A percentile compares a stretch with the other conserved stretches of the same genome.
phyloP scores from a whole-genome alignment of 2,329 filamentous ascomycete species.

The Aspergillus ustus region DNA sequence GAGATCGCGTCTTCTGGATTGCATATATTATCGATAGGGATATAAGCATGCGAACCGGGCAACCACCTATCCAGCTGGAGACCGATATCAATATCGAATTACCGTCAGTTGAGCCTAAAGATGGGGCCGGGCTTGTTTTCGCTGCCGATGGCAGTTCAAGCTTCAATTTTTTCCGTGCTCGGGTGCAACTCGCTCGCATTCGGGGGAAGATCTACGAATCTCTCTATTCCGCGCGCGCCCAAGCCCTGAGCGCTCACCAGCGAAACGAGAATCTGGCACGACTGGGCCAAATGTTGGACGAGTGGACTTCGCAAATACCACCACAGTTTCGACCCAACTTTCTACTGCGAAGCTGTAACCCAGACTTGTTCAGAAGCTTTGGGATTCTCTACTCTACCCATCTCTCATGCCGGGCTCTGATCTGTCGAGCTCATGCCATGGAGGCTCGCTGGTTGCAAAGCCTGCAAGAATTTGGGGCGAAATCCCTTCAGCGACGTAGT shows the following conservation, averaged over 20 bases:
- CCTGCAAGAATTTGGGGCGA: not conserved
- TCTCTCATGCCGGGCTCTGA: not conserved
- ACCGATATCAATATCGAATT: not conserved
- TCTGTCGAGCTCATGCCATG: not conserved
- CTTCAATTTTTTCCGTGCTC: not conserved
- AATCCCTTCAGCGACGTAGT: not conserved
- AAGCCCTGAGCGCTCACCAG: not conserved
- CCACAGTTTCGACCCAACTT: not conserved
- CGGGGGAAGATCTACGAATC: not conserved
- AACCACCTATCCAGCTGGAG: not conserved
- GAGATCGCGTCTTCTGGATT: slow-evolving; percentile 3
- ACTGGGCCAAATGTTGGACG: not conserved
- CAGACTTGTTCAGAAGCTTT: not conserved
- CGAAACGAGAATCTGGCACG: not conserved
- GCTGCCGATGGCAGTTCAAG: not conserved
- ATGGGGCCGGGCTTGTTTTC: not conserved
- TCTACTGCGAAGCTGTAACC: not conserved
- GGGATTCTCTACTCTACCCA: not conserved
- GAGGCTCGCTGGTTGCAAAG: not conserved
- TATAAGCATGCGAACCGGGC: not conserved
- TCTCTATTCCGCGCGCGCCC: not conserved
- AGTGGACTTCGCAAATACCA: not conserved
- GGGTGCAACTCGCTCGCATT: not conserved
- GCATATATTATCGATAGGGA: slow-evolving; percentile 9
- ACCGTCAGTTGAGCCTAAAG: not conserved